These are phyloP conservation scores for Cajanus cajan DNA, from an alignment of 306 rosid genomes.

Conservation along the genomic window DNA sequence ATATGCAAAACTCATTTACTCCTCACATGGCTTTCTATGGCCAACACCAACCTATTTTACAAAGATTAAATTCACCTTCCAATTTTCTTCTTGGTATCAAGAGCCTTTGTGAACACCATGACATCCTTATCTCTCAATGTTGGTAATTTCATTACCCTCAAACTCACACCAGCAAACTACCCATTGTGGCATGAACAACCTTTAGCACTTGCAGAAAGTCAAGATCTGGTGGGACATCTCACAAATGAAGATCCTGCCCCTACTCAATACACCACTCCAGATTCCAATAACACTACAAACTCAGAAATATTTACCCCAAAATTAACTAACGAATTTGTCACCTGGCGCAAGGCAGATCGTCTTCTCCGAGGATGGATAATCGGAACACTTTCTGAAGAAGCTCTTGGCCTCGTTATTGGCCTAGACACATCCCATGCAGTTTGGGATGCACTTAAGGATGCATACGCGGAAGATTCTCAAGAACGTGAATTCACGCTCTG, in stretches of 20 bases:
- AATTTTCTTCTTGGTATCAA: not conserved
- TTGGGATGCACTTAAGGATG: not conserved
- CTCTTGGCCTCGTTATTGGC: not conserved
- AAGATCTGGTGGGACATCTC: not conserved
- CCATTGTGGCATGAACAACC: not conserved
- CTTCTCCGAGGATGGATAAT: not conserved
- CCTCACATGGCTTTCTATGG: not conserved
- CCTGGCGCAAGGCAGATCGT: no score
- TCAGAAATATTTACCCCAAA: not conserved
- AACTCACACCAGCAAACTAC: not conserved
- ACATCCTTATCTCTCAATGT: no score
- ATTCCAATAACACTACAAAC: not conserved
- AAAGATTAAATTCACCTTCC: no score
- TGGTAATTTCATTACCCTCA: not conserved
- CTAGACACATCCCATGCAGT: not conserved
- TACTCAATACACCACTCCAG: not conserved
- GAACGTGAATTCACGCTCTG: not conserved
- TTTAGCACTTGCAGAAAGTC: not conserved
- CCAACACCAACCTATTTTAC: no score
- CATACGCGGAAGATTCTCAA: conserved; percentile 3
- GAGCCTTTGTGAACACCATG: not conserved
- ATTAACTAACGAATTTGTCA: no score
- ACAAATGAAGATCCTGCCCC: not conserved
- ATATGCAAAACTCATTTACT: not conserved
- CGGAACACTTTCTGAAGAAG: no score